These are phyloP conservation scores for Hypoxylon rubiginosum DNA, from an alignment of 2,329 filamentous ascomycete species.

Conservation along the genomic window DNA sequence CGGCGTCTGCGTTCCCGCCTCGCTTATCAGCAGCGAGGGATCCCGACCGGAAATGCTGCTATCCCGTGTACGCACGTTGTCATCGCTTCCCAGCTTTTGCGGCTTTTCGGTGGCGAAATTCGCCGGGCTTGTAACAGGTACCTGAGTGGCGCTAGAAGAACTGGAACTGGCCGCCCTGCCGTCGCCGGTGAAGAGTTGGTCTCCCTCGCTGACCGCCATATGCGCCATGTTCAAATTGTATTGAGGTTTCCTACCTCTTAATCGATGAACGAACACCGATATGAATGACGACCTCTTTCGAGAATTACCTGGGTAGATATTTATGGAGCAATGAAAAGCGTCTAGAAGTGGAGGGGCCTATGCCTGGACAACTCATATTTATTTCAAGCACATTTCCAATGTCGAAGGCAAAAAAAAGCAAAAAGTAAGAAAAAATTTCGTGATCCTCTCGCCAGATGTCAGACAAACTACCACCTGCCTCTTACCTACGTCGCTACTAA, in stretches of 20 bases:
- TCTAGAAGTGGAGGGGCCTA: neutral
- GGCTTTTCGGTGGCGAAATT: slow-evolving; percentile 9
- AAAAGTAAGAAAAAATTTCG: neutral
- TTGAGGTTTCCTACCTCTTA: neutral
- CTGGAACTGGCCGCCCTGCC: slow-evolving; percentile 11
- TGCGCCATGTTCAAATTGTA: neutral
- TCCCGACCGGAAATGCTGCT: slow-evolving; percentile 13
- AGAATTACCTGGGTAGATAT: neutral
- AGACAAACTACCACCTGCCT: neutral
- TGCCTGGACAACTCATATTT: neutral
- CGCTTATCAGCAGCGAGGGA: slow-evolving; percentile 19
- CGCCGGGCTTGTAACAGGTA: slow-evolving; percentile 13
- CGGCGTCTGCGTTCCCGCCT: slow-evolving; percentile 18
- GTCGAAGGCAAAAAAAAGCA: neutral
- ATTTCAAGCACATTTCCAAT: neutral
- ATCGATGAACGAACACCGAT: slow-evolving; percentile 2
- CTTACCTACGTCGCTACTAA: neutral
- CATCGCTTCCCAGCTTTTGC: slow-evolving; percentile 3
- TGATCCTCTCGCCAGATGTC: slow-evolving; percentile 4
- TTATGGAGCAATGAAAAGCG: neutral
- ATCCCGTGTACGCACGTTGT: slow-evolving; percentile 2
- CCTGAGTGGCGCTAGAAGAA: slow-evolving; percentile 28
- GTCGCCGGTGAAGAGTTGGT: neutral
- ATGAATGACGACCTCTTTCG: neutral
- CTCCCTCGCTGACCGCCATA: slow-evolving; percentile 18